phyloP scores from a whole-genome alignment of 148 eudicot genomes.

The Nepenthes mirabilis region DNA sequence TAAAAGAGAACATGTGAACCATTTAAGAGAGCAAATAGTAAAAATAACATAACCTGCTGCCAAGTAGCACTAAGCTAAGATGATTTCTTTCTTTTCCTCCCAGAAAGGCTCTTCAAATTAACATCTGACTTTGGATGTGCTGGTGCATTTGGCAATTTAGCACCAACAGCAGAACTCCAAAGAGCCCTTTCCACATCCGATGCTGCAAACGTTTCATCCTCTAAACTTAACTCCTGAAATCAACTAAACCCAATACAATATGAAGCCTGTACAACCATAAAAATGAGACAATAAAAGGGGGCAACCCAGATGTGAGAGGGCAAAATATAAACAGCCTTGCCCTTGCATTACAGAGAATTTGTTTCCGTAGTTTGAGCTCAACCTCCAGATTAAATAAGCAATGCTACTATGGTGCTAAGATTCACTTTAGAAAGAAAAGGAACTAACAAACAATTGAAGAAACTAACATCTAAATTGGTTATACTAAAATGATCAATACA shows the following conservation, averaged over 20 bases:
- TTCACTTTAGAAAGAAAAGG: too few relatives aligned
- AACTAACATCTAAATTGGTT: too few relatives aligned
- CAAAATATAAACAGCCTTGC: too few relatives aligned
- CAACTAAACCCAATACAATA: background rate
- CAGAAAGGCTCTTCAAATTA: constrained; percentile 18
- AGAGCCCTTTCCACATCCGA: constrained; percentile 90
- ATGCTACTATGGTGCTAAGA: too few relatives aligned
- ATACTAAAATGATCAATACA: too few relatives aligned
- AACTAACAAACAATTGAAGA: too few relatives aligned
- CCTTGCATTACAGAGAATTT: too few relatives aligned
- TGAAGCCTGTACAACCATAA: too few relatives aligned
- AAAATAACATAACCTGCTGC: background rate
- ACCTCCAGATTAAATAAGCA: too few relatives aligned
- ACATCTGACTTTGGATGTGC: constrained; percentile 14
- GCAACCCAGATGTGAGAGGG: too few relatives aligned
- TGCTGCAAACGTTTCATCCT: constrained; percentile 46
- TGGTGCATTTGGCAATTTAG: constrained; percentile 24
- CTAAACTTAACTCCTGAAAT: constrained; percentile 49
- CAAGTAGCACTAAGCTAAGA: background rate
- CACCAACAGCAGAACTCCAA: constrained; percentile 59
- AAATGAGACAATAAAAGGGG: background rate
- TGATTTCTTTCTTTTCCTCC: constrained; percentile 40
- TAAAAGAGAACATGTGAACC: background rate
- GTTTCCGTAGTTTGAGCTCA: too few relatives aligned
- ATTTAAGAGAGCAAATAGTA: background rate